A percentile compares a stretch with the other conserved stretches of the same genome.
Evolutionary conservation across 2,329 filamentous ascomycete genomes (phyloP).

Genomic region (Curvularia verruculosa): DNA sequence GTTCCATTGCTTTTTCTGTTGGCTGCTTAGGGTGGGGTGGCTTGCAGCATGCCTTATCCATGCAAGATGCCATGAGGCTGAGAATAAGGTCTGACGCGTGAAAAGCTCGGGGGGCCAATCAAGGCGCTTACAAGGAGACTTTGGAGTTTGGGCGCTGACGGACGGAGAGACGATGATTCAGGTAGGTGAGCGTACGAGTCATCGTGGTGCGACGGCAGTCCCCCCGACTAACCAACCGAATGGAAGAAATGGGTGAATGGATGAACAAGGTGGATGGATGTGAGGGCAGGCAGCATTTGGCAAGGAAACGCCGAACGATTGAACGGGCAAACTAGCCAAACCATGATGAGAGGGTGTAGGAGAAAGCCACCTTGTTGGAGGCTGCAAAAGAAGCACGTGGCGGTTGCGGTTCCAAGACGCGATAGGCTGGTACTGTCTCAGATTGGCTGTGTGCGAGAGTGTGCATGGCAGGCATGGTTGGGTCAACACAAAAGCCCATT

Average conservation of each 20-base stretch:
- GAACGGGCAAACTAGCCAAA: neutral
- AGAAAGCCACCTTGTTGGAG: slow-evolving; percentile 15
- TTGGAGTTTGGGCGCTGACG: neutral
- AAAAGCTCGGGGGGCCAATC: neutral
- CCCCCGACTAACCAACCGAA: neutral
- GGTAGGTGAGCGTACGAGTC: slow-evolving; percentile 12
- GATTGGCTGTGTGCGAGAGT: slow-evolving; percentile 36
- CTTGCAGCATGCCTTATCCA: neutral
- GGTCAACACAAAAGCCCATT: slow-evolving; percentile 12
- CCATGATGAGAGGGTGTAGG: neutral
- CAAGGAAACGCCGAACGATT: neutral
- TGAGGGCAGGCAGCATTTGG: neutral
- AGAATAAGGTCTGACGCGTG: neutral
- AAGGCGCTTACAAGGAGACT: neutral
- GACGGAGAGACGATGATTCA: slow-evolving; percentile 4
- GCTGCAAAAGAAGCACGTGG: slow-evolving; percentile 13
- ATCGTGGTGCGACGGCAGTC: slow-evolving; percentile 15
- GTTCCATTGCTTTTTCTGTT: neutral
- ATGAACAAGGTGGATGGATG: neutral
- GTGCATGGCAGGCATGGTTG: slow-evolving; percentile 24
- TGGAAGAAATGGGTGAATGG: no score
- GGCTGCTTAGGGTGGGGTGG: neutral
- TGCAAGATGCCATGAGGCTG: neutral
- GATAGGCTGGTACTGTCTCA: slow-evolving; percentile 30
- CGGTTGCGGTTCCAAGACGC: slow-evolving; percentile 24